Conservation (phyloP, 176 grass and related monocot species). For the Triticum dicoccoides region DNA sequence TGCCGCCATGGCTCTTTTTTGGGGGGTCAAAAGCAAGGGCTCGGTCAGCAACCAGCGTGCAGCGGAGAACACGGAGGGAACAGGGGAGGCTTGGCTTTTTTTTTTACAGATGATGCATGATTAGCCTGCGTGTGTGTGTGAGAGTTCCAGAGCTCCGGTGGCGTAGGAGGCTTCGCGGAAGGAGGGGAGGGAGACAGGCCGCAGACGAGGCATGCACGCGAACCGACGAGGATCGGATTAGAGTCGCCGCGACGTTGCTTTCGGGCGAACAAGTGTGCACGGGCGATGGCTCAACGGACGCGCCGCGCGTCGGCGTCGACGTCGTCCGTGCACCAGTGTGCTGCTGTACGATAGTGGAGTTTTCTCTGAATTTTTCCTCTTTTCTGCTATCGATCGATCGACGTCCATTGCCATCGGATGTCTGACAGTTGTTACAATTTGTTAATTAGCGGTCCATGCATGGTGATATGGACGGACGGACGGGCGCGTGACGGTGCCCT, state of each 20-base stretch:
- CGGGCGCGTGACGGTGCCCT: not conserved
- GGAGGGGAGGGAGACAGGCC: not conserved
- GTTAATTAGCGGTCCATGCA: not conserved
- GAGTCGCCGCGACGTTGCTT: not conserved
- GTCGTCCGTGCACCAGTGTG: not conserved
- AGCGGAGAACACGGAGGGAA: not conserved
- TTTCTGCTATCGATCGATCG: not conserved
- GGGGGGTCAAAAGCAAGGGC: not conserved
- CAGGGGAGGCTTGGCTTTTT: not conserved
- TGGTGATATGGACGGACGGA: not conserved
- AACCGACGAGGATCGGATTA: not conserved
- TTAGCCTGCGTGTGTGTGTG: not conserved
- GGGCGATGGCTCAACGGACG: not conserved
- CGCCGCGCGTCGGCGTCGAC: not conserved
- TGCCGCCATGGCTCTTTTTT: not conserved
- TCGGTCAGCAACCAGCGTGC: not conserved
- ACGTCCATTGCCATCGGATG: not conserved
- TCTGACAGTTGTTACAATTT: not conserved
- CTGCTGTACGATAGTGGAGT: not conserved
- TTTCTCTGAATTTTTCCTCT: no score
- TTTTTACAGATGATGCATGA: not conserved
- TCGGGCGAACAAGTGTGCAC: not conserved
- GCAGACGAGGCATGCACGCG: not conserved
- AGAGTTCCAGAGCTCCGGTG: no score
- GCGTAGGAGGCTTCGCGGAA: not conserved